Conservation (phyloP, 2,329 filamentous ascomycete genomes). For the Xylariaceae sp. region DNA sequence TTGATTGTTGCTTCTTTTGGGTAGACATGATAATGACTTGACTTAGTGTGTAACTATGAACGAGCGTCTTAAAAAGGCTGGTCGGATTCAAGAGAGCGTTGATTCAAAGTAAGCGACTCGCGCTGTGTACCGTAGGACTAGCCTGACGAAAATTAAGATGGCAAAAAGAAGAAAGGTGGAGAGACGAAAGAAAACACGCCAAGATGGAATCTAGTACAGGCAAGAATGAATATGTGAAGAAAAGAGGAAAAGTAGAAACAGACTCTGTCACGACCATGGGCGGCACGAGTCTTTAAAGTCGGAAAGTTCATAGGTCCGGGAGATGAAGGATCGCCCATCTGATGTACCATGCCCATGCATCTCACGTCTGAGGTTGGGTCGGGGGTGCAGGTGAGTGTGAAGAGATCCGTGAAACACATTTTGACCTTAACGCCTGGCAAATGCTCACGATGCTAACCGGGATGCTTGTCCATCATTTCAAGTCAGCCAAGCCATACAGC, state of each 20-base stretch:
- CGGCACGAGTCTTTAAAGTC: constrained; percentile 51
- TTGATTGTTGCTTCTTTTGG: constrained; percentile 27
- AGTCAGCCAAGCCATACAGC: too few species aligned
- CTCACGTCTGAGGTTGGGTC: constrained; percentile 30
- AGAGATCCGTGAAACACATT: constrained; percentile 42
- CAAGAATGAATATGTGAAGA: constrained; percentile 34
- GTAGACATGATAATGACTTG: constrained; percentile 21
- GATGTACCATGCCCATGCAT: constrained; percentile 39
- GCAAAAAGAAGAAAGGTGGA: constrained; percentile 15
- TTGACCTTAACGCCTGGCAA: constrained; percentile 30
- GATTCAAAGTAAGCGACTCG: constrained; percentile 49
- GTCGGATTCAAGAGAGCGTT: constrained; percentile 39
- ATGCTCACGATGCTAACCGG: constrained; percentile 10
- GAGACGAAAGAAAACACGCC: constrained; percentile 31
- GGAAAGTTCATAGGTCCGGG: constrained; percentile 33
- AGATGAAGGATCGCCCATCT: constrained; percentile 47
- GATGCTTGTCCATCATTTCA: constrained; percentile 14
- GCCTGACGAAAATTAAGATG: constrained; percentile 44
- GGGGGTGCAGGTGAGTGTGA: constrained; percentile 33
- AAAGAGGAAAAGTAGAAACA: constrained; percentile 40
- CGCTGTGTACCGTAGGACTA: constrained; percentile 59
- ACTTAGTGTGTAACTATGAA: constrained; percentile 29
- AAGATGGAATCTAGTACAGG: constrained; percentile 19
- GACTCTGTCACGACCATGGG: constrained; percentile 34
- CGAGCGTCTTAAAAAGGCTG: constrained; percentile 29